Base-by-base conservation (phyloP, 2,329 filamentous ascomycete genomes). In the Sordariomycetes sp. region DNA sequence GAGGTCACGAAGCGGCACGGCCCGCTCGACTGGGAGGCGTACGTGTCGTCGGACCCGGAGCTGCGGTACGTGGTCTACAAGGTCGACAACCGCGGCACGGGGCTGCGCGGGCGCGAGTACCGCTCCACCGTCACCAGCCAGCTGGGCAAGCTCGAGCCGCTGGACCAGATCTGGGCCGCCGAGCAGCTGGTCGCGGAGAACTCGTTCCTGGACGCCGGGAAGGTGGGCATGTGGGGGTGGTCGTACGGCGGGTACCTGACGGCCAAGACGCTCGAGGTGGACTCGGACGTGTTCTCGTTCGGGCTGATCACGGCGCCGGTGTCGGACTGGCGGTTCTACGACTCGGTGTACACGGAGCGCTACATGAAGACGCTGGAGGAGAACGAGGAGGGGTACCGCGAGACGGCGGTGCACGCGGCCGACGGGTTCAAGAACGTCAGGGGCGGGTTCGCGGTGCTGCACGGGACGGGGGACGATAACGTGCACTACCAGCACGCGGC, bases 401-500 rank as follows among this genome's bases (percentile, higher is more conserved):
- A 74, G 56, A 81, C 81, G 0, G 83, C 83, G 0, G 82, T 88
- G 1, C 76, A 78, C 59, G 74, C 81, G 3, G 68, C 75, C 0
- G 72, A 73, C 0, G 85, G 86, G 0, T 89, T 89, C 74, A 81
- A 81, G 70, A 79, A 79, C 57, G 75, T 86, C 10, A 72, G 73
- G 0, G 86, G 86, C 3, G 77, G 79, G 2, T 81, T 87, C 61
- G 72, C 83, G 5, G 74, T 89, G 51, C 77, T 85, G 60, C 86
- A 89, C 64, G 86, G 85, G 0, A 81, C 82, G 0, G 85, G 83
- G 0, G 86, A 89, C 61, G 86, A 88, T 63, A 89, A 89, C 56
- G 86, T 88, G 16, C 86, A 89, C 65, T 88, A 86, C 66, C 85
- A 88, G 70, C 82, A 89, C 61, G 65, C 79, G 0, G 85, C 84